Evolutionary conservation across 2,329 filamentous ascomycete genomes (phyloP), one percentile per base, ranked within the genome.

Genomic region (Fusarium pininemorale): DNA sequence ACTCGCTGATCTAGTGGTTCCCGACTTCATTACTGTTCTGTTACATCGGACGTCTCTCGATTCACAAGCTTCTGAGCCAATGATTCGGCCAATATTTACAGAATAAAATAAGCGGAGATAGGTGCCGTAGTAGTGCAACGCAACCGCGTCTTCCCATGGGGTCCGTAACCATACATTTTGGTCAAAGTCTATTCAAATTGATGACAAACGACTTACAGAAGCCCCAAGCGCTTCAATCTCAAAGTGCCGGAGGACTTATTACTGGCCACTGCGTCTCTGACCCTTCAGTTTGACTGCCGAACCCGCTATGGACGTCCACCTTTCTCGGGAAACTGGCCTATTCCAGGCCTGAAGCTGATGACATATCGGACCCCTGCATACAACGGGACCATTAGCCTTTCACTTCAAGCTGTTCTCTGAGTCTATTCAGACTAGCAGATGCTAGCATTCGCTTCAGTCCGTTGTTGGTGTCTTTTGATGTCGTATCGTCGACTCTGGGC

Each of bases 331-430:
- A 64, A 42, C 41, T 62, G 53, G 45, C 54, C 45, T 47, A 51
- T 67, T 50, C 53, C 39, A 62, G 63, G 39, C 47, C 63, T 60
- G 53, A 50, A 63, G 41, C 67, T 59, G 61, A 64, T 74, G 71
- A 48, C 58, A 69, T 62, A 54, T 39, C 57, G 39, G 42, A 55
- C 63, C 71, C 67, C 63, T 74, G 71, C 71, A 69, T 69, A n/a
- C 42, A 58, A 50, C 55, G 59, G 20, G 30, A 41, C 26, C 20
- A 42, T 57, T 41, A 57, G 53, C 44, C 44, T 55, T 63, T 42
- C 37, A 10, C 38, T 32, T 41, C 30, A 44, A 65, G 45, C 66
- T 42, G n/a, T 32, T 54, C 28, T 16, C n/a, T 18, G 61, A 37
- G 35, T 26, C 35, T 48, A 28, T 63, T 50, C 28, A 14, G 42